Evolutionary conservation across 768 basidiomycete genomes (phyloP), one percentile per base, ranked within the genome.

Genomic region (Cyclocybe aegerita): DNA sequence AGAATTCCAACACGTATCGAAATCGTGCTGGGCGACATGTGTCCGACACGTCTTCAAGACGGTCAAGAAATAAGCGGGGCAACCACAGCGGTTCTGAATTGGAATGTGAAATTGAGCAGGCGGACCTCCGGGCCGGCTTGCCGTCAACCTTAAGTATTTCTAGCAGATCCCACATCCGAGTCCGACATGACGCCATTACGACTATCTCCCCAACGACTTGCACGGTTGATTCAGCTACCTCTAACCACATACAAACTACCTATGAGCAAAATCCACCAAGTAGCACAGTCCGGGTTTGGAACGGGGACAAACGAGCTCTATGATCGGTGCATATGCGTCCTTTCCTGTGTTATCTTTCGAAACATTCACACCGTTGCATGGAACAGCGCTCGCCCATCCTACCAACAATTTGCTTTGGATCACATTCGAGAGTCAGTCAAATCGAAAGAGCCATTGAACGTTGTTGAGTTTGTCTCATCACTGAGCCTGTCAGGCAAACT

Each of bases 301-400:
- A 61, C 70, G 12, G 93, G 90, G 1, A 94, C 90, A 0, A 95
- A 93, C 62, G 89, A 90, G 41, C 69, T 90, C 3, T 93, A 93
- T 60, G 86, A 93, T 58, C 74, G 79, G 88, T 85, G 46, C 48
- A 71, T 33, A 29, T n/a, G 14, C 38, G 12, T 43, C 23, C 9
- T n/a, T 17, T 45, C 39, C 23, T 43, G 14, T 37, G 34, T 41
- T 9, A 35, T 30, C 40, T 31, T 32, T 46, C 9, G 23, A 15
- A 39, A 32, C 10, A n/a, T 31, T 4, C 16, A n/a, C 50, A 23
- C 2, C 23, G 4, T 23, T 5, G 23, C 23, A 23, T 5, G 23
- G 23, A 23, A 47, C 59, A 92, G 91, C 35, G 86, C 78, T 0
- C 82, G 95, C 2, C 95, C 95, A 0, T 85, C 90, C 0, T 97